phyloP scores from a whole-genome alignment of 2,329 filamentous ascomycete genomes.

The Pseudocercospora macadamiae region DNA sequence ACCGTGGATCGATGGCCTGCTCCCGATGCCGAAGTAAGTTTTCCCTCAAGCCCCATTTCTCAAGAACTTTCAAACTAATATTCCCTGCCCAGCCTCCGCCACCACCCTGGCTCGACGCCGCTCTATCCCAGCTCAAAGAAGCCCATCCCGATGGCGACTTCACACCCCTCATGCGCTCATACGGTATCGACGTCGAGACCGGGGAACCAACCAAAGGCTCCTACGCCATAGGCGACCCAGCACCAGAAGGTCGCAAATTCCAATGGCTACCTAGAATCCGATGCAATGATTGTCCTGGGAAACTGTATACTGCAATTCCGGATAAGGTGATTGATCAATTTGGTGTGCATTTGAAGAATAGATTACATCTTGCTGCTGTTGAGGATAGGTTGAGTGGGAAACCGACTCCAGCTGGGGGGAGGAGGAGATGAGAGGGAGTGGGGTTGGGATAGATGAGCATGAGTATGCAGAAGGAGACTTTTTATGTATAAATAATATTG shows the following conservation, averaged over 20 bases:
- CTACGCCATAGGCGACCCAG: slow-evolving; percentile 47
- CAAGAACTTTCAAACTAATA: slow-evolving; percentile 17
- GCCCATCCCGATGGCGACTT: slow-evolving; percentile 80
- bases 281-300: slow-evolving; percentile 90
- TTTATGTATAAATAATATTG: too few species aligned
- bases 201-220: slow-evolving; percentile 61
- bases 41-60: background rate
- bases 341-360: slow-evolving; percentile 87
- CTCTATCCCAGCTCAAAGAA: slow-evolving; percentile 71
- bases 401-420: too few species aligned
- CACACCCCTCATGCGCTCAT: slow-evolving; percentile 89
- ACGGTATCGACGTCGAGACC: slow-evolving; percentile 71
- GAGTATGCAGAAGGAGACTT: too few species aligned
- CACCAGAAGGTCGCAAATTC: slow-evolving; percentile 69
- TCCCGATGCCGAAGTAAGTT: slow-evolving; percentile 65
- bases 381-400: slow-evolving; percentile 19
- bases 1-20: slow-evolving; percentile 66
- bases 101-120: slow-evolving; percentile 79
- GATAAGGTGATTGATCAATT: slow-evolving; percentile 87
- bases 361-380: slow-evolving; percentile 58
- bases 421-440: too few species aligned
- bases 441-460: too few species aligned
- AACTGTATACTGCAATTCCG: slow-evolving; percentile 88
- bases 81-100: slow-evolving; percentile 67
- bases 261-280: slow-evolving; percentile 87